Evolutionary conservation across 176 grass and related monocot species (phyloP).

Genomic region (Calamus simplicifolius): DNA sequence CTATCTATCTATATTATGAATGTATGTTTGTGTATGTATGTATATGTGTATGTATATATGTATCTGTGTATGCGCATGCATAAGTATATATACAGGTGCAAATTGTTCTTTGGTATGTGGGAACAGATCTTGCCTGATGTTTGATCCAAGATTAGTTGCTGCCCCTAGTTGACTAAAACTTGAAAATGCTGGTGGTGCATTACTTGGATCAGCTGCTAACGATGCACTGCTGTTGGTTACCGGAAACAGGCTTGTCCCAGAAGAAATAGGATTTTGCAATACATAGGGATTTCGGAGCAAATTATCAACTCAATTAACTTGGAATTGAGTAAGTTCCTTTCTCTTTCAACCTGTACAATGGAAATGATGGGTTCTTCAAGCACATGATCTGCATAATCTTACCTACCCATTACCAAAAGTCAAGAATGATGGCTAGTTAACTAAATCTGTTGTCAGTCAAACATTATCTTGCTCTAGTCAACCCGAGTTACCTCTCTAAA

Average conservation of each 20-base stretch:
- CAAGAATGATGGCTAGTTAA: no score
- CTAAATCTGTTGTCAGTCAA: no score
- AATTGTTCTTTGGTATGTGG: neutral
- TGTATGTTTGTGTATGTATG: no score
- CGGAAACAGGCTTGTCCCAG: slow-evolving; percentile 22
- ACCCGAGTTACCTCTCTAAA: neutral
- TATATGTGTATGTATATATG: no score
- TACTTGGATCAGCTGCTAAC: slow-evolving; percentile 46
- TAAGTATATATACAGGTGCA: neutral
- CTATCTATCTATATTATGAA: neutral
- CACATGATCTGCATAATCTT: no score
- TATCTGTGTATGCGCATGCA: no score
- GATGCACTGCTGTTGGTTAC: slow-evolving; percentile 33
- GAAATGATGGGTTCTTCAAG: slow-evolving; percentile 5
- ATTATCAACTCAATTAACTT: slow-evolving; percentile 78
- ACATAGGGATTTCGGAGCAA: slow-evolving; percentile 42
- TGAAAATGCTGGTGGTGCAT: slow-evolving; percentile 43
- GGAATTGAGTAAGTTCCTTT: slow-evolving; percentile 68
- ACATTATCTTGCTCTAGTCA: no score
- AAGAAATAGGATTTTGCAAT: slow-evolving; percentile 33
- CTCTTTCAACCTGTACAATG: slow-evolving; percentile 59
- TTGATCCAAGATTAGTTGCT: slow-evolving; percentile 34
- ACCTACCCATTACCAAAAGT: no score
- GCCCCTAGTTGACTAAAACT: slow-evolving; percentile 82
- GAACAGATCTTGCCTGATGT: slow-evolving; percentile 24